Percentiles rank a stretch among this genome's conserved stretches.
Conservation (phyloP, 2,329 filamentous ascomycete genomes). For the Lasiodiplodia hormozganensis region DNA sequence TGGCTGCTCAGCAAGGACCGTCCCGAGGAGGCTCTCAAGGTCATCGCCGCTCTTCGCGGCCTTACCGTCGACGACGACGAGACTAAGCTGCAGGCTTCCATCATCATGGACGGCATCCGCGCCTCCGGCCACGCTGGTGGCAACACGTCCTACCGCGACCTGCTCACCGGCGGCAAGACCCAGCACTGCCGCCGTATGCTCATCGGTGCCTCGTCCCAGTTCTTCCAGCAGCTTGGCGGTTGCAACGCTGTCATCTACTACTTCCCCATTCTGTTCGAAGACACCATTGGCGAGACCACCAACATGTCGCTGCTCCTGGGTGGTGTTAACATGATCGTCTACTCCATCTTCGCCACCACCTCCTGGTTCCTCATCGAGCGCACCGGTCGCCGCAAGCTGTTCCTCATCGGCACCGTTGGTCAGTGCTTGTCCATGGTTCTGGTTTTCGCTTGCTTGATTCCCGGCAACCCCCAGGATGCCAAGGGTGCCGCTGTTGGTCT, state of each 20-base stretch:
- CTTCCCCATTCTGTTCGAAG: constrained; percentile 50
- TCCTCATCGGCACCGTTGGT: constrained; percentile 54
- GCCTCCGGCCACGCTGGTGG: constrained; percentile 50
- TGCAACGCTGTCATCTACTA: constrained; percentile 58
- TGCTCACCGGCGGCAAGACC: constrained; percentile 68
- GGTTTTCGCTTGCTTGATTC: constrained; percentile 51
- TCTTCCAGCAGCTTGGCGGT: constrained; percentile 67
- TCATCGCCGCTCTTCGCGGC: constrained; percentile 59
- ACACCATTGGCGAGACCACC: constrained; percentile 58
- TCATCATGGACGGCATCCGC: constrained; percentile 67
- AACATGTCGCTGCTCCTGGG: constrained; percentile 53
- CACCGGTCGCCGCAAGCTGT: constrained; percentile 57
- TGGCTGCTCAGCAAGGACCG: constrained; percentile 65
- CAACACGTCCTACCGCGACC: constrained; percentile 56
- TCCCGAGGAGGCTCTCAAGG: constrained; percentile 55
- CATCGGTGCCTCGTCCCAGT: constrained; percentile 64
- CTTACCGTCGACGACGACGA: constrained; percentile 60
- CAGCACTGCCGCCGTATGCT: constrained; percentile 71
- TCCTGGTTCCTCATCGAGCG: constrained; percentile 72
- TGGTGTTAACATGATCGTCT: constrained; percentile 63
- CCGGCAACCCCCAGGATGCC: constrained; percentile 44
- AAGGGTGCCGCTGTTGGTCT: constrained; percentile 65
- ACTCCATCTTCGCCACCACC: constrained; percentile 61
- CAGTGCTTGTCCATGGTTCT: constrained; percentile 63
- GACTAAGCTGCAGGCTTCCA: constrained; percentile 66